Evolutionary conservation across 306 rosid genomes (phyloP).

Genomic region (Comarum palustre): DNA sequence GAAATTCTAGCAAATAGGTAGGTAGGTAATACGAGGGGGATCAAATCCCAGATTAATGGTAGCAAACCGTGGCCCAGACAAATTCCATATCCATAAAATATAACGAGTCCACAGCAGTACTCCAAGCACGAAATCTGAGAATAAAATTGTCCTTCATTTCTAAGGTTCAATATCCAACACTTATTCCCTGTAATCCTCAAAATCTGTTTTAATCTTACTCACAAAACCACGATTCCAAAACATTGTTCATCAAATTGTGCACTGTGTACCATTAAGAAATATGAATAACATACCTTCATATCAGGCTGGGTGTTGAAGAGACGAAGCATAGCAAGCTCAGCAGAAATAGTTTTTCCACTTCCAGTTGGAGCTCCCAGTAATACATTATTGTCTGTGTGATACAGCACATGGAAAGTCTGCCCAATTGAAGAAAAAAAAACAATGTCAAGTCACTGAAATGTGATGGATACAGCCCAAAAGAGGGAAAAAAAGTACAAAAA

Average conservation of each 20-base stretch:
- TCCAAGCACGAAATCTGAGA: background rate
- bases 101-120: background rate
- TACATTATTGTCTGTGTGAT: slow-evolving; percentile 87
- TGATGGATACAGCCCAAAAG: slow-evolving; percentile 1
- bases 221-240: background rate
- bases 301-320: slow-evolving; percentile 90
- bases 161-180: background rate
- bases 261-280: background rate
- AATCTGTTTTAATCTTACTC: background rate
- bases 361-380: slow-evolving; percentile 98
- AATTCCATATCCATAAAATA: background rate
- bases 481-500: slow-evolving; percentile 18
- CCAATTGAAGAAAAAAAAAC: slow-evolving; percentile 34
- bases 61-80: background rate
- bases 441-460: slow-evolving; percentile 7
- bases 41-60: background rate
- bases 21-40: background rate
- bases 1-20: background rate
- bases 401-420: slow-evolving; percentile 86
- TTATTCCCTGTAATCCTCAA: background rate
- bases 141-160: background rate
- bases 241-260: background rate
- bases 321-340: slow-evolving; percentile 95
- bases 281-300: slow-evolving; percentile 65
- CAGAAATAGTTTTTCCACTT: slow-evolving; percentile 98